A percentile compares a stretch with the other conserved stretches of the same genome.
phyloP scores from a whole-genome alignment of 441 rosid genomes.

The Melianthus villosus region DNA sequence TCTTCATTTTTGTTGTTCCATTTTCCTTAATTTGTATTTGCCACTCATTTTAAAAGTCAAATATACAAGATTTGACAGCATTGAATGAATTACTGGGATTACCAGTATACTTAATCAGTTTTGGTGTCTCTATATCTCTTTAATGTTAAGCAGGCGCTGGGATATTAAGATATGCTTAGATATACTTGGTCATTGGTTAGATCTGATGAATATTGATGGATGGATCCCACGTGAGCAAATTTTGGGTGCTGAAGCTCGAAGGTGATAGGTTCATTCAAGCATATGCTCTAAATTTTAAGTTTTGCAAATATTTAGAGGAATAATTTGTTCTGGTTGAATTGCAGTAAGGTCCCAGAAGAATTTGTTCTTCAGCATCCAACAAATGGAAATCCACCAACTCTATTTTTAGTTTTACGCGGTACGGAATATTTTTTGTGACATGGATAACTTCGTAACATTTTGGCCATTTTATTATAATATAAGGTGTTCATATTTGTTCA shows the following conservation, averaged over 20 bases:
- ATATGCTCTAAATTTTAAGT: slow-evolving; percentile 9
- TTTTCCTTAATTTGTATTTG: not conserved
- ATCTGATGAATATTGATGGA: slow-evolving; percentile 67
- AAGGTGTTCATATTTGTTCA: no score
- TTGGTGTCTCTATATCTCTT: slow-evolving; percentile 1
- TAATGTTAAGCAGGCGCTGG: slow-evolving; percentile 51
- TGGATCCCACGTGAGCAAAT: slow-evolving; percentile 99
- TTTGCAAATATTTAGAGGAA: slow-evolving; percentile 5
- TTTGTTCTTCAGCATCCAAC: slow-evolving; percentile 74
- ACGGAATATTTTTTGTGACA: no score
- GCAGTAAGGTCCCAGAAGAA: slow-evolving; percentile 91
- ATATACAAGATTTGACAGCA: slow-evolving; percentile 5
- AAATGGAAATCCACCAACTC: slow-evolving; percentile 93
- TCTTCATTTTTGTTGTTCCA: slow-evolving; percentile 2
- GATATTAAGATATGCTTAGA: slow-evolving; percentile 59
- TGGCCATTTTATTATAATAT: no score
- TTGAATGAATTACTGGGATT: slow-evolving; percentile 8
- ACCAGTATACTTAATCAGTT: slow-evolving; percentile 11
- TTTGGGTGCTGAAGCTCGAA: slow-evolving; percentile 84
- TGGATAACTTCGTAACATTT: no score
- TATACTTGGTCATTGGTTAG: slow-evolving; percentile 83
- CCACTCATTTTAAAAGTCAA: not conserved
- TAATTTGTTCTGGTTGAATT: slow-evolving; percentile 19
- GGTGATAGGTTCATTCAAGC: slow-evolving; percentile 25
- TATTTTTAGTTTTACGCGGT: slow-evolving; percentile 83